Evolutionary conservation across 768 basidiomycete species (phyloP).

Genomic region (Suillus discolor): DNA sequence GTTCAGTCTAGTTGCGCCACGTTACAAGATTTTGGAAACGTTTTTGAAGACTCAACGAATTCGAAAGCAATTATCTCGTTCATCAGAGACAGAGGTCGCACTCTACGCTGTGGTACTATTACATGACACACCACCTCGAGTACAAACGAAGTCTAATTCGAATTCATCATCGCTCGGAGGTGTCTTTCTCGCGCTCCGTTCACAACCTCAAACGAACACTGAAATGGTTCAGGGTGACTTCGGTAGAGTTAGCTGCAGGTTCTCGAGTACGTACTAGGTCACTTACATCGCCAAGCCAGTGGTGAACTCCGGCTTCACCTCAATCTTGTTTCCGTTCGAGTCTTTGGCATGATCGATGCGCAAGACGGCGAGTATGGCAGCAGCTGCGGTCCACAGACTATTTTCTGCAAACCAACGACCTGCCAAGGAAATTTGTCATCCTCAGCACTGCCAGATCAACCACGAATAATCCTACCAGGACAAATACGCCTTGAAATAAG

Average conservation of each 20-base stretch:
- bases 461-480: not conserved
- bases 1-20: too few relatives aligned
- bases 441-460: not conserved
- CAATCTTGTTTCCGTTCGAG: not conserved
- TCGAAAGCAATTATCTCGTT: too few relatives aligned
- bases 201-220: not conserved
- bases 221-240: not conserved
- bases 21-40: too few relatives aligned
- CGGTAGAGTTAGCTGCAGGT: not conserved
- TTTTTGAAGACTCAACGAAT: too few relatives aligned
- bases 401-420: slow-evolving; percentile 8
- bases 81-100: too few relatives aligned
- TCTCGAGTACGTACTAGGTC: not conserved
- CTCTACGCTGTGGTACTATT: too few relatives aligned
- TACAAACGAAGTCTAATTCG: not conserved
- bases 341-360: not conserved
- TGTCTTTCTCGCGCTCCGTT: not conserved
- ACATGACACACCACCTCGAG: too few relatives aligned
- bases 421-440: not conserved
- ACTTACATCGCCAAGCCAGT: not conserved
- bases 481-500: not conserved
- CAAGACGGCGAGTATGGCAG: not conserved
- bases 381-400: not conserved
- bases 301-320: not conserved
- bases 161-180: not conserved